phyloP scores from a whole-genome alignment of 164 flowering plant genomes.

The Stephania cephalantha region DNA sequence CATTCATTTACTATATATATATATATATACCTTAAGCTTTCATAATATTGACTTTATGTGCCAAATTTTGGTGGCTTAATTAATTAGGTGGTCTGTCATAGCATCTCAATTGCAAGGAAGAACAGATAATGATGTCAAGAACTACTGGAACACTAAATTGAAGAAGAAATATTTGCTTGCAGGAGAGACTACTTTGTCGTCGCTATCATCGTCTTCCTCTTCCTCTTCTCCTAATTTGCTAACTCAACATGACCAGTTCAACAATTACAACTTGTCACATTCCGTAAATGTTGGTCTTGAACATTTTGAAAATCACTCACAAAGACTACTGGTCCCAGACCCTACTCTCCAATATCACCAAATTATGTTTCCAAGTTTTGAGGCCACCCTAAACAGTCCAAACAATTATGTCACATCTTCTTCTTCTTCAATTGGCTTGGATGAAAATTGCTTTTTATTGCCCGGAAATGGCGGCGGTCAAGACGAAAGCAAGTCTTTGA shows the following conservation, averaged over 20 bases:
- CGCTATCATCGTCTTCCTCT: conserved; percentile 3
- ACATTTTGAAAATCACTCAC: conserved; percentile 6
- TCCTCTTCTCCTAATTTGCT: conserved; percentile 12
- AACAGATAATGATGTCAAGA: conserved; percentile 81
- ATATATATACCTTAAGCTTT: neutral
- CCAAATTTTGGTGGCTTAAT: neutral
- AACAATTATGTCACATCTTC: neutral
- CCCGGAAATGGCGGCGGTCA: conserved; percentile 8
- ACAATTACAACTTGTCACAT: conserved; percentile 7
- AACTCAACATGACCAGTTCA: neutral
- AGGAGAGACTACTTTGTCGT: conserved; percentile 7
- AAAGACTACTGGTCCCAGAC: conserved; percentile 9
- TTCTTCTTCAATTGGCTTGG: neutral
- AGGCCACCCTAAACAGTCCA: neutral
- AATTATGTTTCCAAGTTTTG: conserved; percentile 13
- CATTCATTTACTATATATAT: neutral
- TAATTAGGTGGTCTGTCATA: conserved; percentile 63
- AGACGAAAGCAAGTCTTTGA: conserved; percentile 11
- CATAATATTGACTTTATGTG: neutral
- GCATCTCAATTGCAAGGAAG: conserved; percentile 66
- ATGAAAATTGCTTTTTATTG: conserved; percentile 16
- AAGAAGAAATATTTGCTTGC: conserved; percentile 50
- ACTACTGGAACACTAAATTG: conserved; percentile 74
- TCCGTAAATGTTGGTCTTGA: conserved; percentile 9
- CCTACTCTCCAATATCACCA: neutral